Evolutionary conservation across 352 stramenopile genomes (phyloP).

Genomic region (Phytophthora sojae): DNA sequence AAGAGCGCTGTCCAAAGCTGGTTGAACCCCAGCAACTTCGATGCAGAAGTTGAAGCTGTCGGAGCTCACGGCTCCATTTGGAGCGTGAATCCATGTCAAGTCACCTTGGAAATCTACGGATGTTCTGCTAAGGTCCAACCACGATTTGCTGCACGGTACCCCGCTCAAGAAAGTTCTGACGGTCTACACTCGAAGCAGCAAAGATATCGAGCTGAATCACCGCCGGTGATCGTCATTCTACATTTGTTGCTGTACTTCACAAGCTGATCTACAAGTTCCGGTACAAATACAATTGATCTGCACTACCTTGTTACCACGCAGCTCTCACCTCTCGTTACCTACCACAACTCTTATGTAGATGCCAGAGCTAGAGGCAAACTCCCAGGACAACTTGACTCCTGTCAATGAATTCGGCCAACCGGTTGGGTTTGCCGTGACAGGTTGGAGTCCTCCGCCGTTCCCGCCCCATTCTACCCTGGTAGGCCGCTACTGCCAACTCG

Average conservation of each 20-base stretch:
- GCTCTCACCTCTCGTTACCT: too few relatives aligned
- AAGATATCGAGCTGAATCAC: neutral
- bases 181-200: neutral
- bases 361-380: neutral
- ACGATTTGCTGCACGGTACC: neutral
- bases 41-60: slow-evolving; percentile 1
- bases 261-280: neutral
- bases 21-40: slow-evolving; percentile 9
- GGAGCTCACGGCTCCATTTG: neutral
- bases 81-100: too few relatives aligned
- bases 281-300: too few relatives aligned
- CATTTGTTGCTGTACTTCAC: neutral
- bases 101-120: neutral
- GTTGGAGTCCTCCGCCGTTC: slow-evolving; percentile 21
- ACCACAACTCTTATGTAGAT: neutral
- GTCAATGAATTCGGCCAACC: slow-evolving; percentile 29
- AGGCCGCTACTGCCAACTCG: slow-evolving; percentile 23
- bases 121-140: too few relatives aligned
- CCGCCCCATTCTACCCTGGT: slow-evolving; percentile 16
- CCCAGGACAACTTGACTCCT: neutral
- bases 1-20: neutral
- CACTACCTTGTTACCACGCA: too few relatives aligned
- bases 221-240: neutral
- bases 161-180: neutral
- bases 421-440: slow-evolving; percentile 15